These are phyloP conservation scores for Mortierella claussenii DNA, from an alignment of 192 early-diverging fungal species.

Conservation along the genomic window DNA sequence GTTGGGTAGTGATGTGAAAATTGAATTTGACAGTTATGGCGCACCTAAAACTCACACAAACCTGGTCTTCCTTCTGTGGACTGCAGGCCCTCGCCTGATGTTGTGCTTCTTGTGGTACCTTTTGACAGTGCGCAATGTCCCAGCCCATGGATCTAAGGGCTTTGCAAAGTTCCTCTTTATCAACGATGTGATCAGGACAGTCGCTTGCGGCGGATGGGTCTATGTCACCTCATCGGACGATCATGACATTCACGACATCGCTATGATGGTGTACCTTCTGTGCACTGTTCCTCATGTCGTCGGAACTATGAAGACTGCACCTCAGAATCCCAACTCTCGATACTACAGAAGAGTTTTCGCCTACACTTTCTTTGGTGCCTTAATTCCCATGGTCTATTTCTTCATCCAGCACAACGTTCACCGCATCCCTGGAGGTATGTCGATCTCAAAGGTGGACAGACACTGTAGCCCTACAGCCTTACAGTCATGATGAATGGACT, in stretches of 20 bases:
- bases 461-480: neutral
- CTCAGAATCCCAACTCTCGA: slow-evolving; percentile 55
- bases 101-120: slow-evolving; percentile 58
- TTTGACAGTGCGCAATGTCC: slow-evolving; percentile 35
- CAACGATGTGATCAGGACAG: slow-evolving; percentile 69
- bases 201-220: slow-evolving; percentile 84
- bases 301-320: slow-evolving; percentile 64
- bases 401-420: slow-evolving; percentile 85
- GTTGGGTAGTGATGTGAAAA: no score
- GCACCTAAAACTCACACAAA: no score
- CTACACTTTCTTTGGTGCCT: slow-evolving; percentile 72
- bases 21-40: no score
- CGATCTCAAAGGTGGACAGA: neutral
- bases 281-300: slow-evolving; percentile 80
- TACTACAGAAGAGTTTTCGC: slow-evolving; percentile 66
- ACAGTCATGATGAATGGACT: no score
- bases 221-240: slow-evolving; percentile 86
- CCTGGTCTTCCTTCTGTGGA: neutral
- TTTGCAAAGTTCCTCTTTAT: slow-evolving; percentile 49
- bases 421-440: slow-evolving; percentile 70
- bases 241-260: slow-evolving; percentile 81
- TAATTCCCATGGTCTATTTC: slow-evolving; percentile 81
- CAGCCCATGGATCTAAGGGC: slow-evolving; percentile 53
- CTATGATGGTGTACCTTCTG: slow-evolving; percentile 84
- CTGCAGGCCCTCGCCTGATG: slow-evolving; percentile 60